These are phyloP conservation scores for Cymbopogon citratus DNA, from an alignment of 176 grass and related monocot genomes.

Conservation along the genomic window DNA sequence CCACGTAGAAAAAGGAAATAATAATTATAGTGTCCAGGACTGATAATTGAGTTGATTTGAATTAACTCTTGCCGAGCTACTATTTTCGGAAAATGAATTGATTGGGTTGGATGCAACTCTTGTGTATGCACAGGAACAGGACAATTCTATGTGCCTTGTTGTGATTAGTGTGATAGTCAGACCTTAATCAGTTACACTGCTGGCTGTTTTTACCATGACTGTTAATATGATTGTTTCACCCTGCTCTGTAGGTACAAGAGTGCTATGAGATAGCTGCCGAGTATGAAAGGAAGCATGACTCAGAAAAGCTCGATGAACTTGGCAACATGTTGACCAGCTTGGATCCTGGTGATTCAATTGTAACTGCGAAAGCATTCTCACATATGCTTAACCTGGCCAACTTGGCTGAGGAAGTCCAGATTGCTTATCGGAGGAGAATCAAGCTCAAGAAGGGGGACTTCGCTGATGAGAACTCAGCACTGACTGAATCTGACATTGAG, in stretches of 20 bases:
- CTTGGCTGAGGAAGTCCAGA: conserved; percentile 12
- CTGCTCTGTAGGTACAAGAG: conserved; percentile 26
- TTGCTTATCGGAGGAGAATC: too few relatives aligned
- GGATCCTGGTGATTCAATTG: conserved; percentile 35
- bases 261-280: conserved; percentile 42
- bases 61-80: not conserved
- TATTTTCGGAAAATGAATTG: not conserved
- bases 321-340: conserved; percentile 33
- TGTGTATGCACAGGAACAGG: not conserved
- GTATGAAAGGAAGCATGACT: conserved; percentile 30
- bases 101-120: not conserved
- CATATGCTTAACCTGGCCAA: conserved; percentile 39
- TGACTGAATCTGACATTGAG: conserved; percentile 33
- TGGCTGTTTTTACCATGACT: not conserved
- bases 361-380: conserved; percentile 30
- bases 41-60: not conserved
- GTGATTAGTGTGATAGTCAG: not conserved
- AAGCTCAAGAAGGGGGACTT: not conserved
- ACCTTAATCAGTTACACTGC: not conserved
- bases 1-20: not conserved
- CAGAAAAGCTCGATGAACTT: conserved; percentile 26
- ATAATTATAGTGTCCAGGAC: not conserved
- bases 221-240: not conserved
- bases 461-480: conserved; percentile 29
- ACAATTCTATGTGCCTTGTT: not conserved